Conservation (phyloP, 2,329 filamentous ascomycete genomes). For the Xylaria sp. region DNA sequence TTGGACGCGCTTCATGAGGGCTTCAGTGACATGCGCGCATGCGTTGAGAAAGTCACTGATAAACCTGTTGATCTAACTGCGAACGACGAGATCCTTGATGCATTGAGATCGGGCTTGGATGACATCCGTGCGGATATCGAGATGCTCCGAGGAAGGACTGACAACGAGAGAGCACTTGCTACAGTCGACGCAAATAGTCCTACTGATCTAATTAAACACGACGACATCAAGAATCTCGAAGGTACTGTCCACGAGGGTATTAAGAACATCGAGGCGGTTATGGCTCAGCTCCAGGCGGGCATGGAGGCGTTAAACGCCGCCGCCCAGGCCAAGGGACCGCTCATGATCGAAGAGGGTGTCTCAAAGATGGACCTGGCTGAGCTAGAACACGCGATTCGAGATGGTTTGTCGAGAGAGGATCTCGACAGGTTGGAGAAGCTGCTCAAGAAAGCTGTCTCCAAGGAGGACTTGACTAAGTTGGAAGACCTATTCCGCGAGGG, state of each 20-base stretch:
- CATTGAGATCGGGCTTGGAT: slow-evolving; percentile 75
- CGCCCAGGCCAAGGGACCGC: slow-evolving; percentile 31
- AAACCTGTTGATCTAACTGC: slow-evolving; percentile 78
- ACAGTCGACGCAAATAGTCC: slow-evolving; percentile 44
- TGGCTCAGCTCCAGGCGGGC: slow-evolving; percentile 77
- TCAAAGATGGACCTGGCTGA: slow-evolving; percentile 31
- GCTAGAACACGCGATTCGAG: slow-evolving; percentile 48
- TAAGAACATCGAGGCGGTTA: slow-evolving; percentile 76
- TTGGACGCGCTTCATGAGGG: slow-evolving; percentile 87
- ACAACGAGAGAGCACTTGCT: slow-evolving; percentile 30
- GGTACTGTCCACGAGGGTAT: slow-evolving; percentile 61
- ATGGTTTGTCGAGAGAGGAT: slow-evolving; percentile 46
- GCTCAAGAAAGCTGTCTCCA: slow-evolving; percentile 41
- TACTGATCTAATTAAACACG: slow-evolving; percentile 53
- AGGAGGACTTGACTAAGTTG: slow-evolving; percentile 36
- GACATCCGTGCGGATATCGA: slow-evolving; percentile 74
- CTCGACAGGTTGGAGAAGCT: slow-evolving; percentile 45
- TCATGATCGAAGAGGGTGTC: slow-evolving; percentile 35
- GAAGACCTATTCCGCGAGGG: slow-evolving; percentile 44
- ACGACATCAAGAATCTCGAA: slow-evolving; percentile 83
- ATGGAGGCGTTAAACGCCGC: slow-evolving; percentile 68
- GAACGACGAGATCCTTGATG: slow-evolving; percentile 85
- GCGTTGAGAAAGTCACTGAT: slow-evolving; percentile 71
- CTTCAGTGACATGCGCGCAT: slow-evolving; percentile 66
- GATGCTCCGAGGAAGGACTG: slow-evolving; percentile 55